Base-by-base conservation (phyloP, 352 stramenopile species). In the Pythium aristosporum region DNA sequence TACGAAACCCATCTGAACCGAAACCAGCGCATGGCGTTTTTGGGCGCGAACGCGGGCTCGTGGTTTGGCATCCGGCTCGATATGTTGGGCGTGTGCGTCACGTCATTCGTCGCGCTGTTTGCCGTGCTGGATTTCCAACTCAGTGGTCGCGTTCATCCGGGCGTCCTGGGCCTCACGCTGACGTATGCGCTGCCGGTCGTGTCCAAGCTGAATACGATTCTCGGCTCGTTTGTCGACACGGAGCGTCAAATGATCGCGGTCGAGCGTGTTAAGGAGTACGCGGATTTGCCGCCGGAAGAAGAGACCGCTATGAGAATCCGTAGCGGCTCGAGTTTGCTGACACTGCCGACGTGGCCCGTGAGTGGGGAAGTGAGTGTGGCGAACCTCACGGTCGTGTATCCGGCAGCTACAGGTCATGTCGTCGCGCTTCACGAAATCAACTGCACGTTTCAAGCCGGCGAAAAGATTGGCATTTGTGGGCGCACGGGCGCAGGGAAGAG, bases 201-300 rank as follows among this genome's bases (percentile, higher is more conserved):
- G 6, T 80, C 79, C 9, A 96, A 94, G 54, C 65, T 96, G n/a
- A 97, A 96, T 46, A 77, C 82, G 0, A 79, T 94, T 18, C 70
- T 97, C 15, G 85, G 83, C 5, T 89, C 81, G 30, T 94, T 97
- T 25, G 74, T 94, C 36, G 87, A 93, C 49, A 96, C 89, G 1
- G 91, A 98, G 70, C 89, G 92, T 25, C 84, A 97, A 42, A 96
- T 97, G 85, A 92, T 97, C n/a, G 80, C 84, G 6, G 88, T 97
- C 15, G 90, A 98, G 68, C 86, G 91, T 16, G 76, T 97, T 28
- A 81, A 86, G 32, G 89, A 97, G 68, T 97, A 96, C 73, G 59
- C 70, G 0, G 71, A 77, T 51, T 54, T 95, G 9, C 63, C 79
- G 2, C 55, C 69, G 7, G 85, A 92, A 63, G 79, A 85, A 53